Base-by-base conservation (phyloP, 1,284 basidiomycete genomes). In the Ustilago loliicola region DNA sequence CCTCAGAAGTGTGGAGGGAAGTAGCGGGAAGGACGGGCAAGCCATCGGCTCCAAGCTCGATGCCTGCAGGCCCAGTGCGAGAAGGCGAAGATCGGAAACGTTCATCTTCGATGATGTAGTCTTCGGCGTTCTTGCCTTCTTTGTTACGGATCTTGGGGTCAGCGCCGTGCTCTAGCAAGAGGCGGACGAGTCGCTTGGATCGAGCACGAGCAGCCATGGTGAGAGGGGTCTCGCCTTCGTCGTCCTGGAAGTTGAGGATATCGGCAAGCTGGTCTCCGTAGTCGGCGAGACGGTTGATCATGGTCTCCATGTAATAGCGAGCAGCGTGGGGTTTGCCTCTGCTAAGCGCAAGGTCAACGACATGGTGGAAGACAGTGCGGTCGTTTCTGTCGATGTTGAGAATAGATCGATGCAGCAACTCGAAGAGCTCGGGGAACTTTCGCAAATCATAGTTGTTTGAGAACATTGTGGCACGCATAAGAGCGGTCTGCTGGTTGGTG, bases 391-490 rank as follows among this genome's bases (percentile, higher is more conserved):
- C 97, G 87, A 99, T 99, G 87, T 99, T 99, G 81, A 99, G 92
- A 0, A 96, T 98, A 25, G 95, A 97, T 19, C 95, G 93, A 85
- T 99, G 96, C 27, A 99, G 88, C 8, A 98, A 91, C 86, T 99
- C 96, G 87, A 98, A 99, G 23, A 99, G 89, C 86, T 99, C 96
- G 2, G 95, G 95, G 83, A 99, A 99, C 87, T 99, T 99, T 83
- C 97, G 94, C 61, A 99, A 92, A 87, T 99, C 97, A 86, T 99
- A 99, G 87, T 99, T 99, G 88, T 99, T 99, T 69, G 95, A 94
- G 87, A 99, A 99, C 97, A 99, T 99, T 84, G 98, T 97, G 78
- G 93, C 93, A 25, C 97, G 93, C 97, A 99, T 99, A 61, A 99
- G 89, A 0, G 97, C 93, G 11, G 97, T 99, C 87, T 99, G 97